A percentile compares a stretch with the other conserved stretches of the same genome.
Conservation (phyloP, 257 asterid genomes). For the Hygrophila difformis region DNA sequence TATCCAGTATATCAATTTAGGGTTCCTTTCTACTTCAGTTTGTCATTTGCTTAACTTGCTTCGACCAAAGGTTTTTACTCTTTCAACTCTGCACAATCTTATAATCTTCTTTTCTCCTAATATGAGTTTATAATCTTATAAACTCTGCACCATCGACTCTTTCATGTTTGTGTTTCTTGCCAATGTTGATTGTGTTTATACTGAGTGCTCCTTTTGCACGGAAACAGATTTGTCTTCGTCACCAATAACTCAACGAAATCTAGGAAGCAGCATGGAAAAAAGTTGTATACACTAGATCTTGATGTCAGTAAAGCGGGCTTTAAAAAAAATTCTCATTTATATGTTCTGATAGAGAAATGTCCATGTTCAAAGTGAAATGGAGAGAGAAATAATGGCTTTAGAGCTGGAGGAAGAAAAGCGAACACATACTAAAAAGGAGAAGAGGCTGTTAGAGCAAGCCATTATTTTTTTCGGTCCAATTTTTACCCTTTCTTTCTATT, state of each 20-base stretch:
- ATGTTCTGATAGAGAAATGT: no score
- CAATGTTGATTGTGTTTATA: conserved; percentile 9
- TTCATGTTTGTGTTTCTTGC: conserved; percentile 5
- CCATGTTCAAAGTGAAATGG: no score
- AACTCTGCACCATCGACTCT: not conserved
- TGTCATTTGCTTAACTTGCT: conserved; percentile 91
- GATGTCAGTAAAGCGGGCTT: conserved; percentile 63
- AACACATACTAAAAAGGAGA: no score
- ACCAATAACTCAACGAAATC: conserved; percentile 99
- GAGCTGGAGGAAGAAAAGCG: no score
- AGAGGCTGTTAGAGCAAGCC: no score
- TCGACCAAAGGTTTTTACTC: conserved; percentile 62
- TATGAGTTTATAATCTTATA: no score
- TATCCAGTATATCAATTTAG: no score
- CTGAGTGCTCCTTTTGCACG: conserved; percentile 40
- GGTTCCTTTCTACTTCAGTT: no score
- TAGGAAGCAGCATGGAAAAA: conserved; percentile 88
- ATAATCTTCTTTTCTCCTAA: not conserved
- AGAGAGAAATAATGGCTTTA: no score
- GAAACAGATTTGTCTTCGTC: conserved; percentile 90
- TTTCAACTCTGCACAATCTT: conserved; percentile 3
- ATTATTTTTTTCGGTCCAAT: no score
- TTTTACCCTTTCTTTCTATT: no score
- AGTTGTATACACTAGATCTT: conserved; percentile 92
- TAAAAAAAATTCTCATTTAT: no score